Percentiles rank a stretch among this genome's conserved stretches.
Conservation (phyloP, 495 filamentous ascomycete genomes). For the Lichenothelia convexa region DNA sequence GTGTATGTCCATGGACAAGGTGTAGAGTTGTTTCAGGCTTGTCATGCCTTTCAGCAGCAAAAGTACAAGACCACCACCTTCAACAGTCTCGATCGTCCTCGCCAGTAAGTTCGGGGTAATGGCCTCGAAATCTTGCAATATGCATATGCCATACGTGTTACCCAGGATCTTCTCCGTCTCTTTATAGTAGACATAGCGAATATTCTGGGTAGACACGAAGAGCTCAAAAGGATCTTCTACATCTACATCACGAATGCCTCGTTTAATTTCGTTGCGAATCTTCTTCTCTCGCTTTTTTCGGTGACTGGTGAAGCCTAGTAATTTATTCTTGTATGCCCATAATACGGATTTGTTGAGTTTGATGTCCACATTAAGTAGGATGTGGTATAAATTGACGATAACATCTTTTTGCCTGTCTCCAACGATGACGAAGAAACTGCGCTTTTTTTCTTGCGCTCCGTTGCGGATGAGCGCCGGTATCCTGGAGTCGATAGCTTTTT, state of each 20-base stretch:
- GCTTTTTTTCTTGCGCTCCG: constrained; percentile 81
- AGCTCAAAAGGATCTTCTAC: constrained; percentile 93
- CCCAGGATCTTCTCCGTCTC: constrained; percentile 99
- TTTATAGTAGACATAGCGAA: constrained; percentile 99
- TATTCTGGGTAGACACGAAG: constrained; percentile 89
- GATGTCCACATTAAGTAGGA: constrained; percentile 73
- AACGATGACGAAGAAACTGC: constrained; percentile 93
- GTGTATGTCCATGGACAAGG: constrained; percentile 94
- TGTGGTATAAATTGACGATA: constrained; percentile 87
- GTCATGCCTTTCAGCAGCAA: constrained; percentile 90
- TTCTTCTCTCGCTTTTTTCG: constrained; percentile 95
- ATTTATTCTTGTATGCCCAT: constrained; percentile 99
- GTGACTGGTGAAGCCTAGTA: constrained; percentile 84
- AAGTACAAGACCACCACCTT: constrained; percentile 84
- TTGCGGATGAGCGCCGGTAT: constrained; percentile 94
- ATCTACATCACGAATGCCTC: constrained; percentile 87
- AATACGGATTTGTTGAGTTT: constrained; percentile 94
- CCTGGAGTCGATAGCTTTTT: constrained; percentile 53
- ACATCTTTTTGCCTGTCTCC: constrained; percentile 94
- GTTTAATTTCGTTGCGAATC: constrained; percentile 95
- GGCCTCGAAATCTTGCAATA: constrained; percentile 95
- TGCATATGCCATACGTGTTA: constrained; percentile 97
- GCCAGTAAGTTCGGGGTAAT: constrained; percentile 93
- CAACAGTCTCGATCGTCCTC: constrained; percentile 90
- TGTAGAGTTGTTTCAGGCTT: constrained; percentile 93